Evolutionary conservation across 257 asterid genomes (phyloP).

Genomic region (Oldenlandia corymbosa): DNA sequence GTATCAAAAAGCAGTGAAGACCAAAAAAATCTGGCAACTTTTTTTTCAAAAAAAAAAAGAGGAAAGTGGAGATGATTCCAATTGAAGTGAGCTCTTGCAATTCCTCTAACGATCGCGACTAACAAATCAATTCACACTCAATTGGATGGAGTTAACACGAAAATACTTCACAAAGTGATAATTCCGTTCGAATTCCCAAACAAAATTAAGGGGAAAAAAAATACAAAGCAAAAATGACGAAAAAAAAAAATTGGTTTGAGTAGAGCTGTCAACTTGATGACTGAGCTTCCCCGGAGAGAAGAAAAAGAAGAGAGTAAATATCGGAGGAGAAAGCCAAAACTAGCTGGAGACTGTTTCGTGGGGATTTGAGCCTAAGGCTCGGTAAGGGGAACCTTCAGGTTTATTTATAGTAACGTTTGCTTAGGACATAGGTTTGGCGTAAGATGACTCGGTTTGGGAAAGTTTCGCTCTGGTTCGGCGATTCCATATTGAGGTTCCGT

Average conservation of each 20-base stretch:
- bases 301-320: constrained; percentile 27
- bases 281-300: constrained; percentile 11
- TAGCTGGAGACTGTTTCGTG: constrained; percentile 46
- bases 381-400: background rate
- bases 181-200: constrained; percentile 3
- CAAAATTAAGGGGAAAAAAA: background rate
- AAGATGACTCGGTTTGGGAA: background rate
- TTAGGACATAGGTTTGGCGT: constrained; percentile 29
- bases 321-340: constrained; percentile 30
- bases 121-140: constrained; percentile 14
- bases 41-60: constrained; percentile 14
- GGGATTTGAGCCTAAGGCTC: constrained; percentile 46
- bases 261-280: constrained; percentile 22
- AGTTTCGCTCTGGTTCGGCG: constrained; percentile 20
- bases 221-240: background rate
- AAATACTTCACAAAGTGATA: background rate
- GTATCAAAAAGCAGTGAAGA: constrained; percentile 6
- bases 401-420: constrained; percentile 10
- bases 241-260: constrained; percentile 13
- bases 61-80: background rate
- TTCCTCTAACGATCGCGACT: constrained; percentile 26
- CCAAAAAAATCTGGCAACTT: constrained; percentile 11
- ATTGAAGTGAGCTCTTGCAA: constrained; percentile 9
- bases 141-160: background rate
- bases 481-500: constrained; percentile 9